Evolutionary conservation across 1,139 yeast species (phyloP).

Genomic region (Suhomyces bolitotheri): DNA sequence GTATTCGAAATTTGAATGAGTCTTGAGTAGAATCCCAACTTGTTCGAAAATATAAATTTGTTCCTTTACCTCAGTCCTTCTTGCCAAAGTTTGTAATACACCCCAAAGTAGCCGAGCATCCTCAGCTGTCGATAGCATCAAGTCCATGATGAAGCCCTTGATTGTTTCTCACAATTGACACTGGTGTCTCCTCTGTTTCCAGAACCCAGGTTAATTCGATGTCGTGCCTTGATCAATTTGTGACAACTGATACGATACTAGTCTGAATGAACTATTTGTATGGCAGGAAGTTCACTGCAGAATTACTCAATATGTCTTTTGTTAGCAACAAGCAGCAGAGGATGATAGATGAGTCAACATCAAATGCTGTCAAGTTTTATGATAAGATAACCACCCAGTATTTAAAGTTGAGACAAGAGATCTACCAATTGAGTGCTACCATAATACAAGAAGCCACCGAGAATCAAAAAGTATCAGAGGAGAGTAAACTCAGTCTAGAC

Average conservation of each 20-base stretch:
- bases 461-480: constrained; percentile 9
- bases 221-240: no score
- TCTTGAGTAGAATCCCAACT: constrained; percentile 1
- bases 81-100: constrained; percentile 1
- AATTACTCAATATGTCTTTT: constrained; percentile 34
- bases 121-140: neutral
- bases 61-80: no score
- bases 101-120: constrained; percentile 10
- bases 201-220: no score
- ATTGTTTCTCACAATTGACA: neutral
- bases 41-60: neutral
- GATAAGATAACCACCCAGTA: constrained; percentile 38
- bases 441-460: constrained; percentile 14
- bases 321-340: constrained; percentile 34
- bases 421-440: constrained; percentile 24
- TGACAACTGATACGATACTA: no score
- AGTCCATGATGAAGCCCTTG: constrained; percentile 2
- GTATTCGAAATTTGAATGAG: constrained; percentile 3
- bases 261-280: no score
- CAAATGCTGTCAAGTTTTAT: constrained; percentile 33
- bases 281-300: no score
- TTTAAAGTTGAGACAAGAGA: constrained; percentile 36
- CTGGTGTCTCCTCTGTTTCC: no score
- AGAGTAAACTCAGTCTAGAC: constrained; percentile 17
- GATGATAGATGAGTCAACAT: constrained; percentile 35